A percentile compares a stretch with the other conserved stretches of the same genome.
Conservation (phyloP, 2,329 filamentous ascomycete genomes). For the Ophiosphaerella korrae region DNA sequence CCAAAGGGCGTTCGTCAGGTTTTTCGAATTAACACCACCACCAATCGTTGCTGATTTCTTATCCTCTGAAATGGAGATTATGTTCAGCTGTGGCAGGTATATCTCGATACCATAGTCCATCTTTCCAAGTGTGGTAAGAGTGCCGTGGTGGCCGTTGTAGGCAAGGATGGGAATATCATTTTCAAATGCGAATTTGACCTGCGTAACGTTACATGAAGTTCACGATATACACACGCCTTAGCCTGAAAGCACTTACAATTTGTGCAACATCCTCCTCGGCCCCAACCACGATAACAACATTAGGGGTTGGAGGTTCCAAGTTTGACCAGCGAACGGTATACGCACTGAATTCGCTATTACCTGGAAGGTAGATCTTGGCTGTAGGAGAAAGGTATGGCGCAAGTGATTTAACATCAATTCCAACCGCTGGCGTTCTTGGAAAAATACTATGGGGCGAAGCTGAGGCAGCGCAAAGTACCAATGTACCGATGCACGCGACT, state of each 20-base stretch:
- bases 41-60: slow-evolving; percentile 55
- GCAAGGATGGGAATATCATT: slow-evolving; percentile 58
- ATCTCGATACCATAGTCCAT: slow-evolving; percentile 60
- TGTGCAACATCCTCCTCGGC: slow-evolving; percentile 25
- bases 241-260: slow-evolving; percentile 18
- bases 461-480: no score
- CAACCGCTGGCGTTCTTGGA: slow-evolving; percentile 12
- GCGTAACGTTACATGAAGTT: neutral
- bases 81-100: slow-evolving; percentile 52
- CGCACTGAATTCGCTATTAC: slow-evolving; percentile 13
- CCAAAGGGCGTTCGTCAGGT: slow-evolving; percentile 57
- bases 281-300: slow-evolving; percentile 22
- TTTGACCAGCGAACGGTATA: slow-evolving; percentile 26
- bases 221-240: no score
- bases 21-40: slow-evolving; percentile 55
- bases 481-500: no score
- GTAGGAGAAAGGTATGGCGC: slow-evolving; percentile 18
- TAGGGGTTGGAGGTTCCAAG: slow-evolving; percentile 23
- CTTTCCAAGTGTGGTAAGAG: slow-evolving; percentile 55
- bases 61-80: slow-evolving; percentile 51
- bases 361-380: slow-evolving; percentile 23
- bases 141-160: slow-evolving; percentile 59
- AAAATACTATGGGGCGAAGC: slow-evolving; percentile 7
- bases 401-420: slow-evolving; percentile 22
- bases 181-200: slow-evolving; percentile 57